These are phyloP conservation scores for Salvia sclarea DNA, from an alignment of 305 asterid genomes.

Conservation along the genomic window DNA sequence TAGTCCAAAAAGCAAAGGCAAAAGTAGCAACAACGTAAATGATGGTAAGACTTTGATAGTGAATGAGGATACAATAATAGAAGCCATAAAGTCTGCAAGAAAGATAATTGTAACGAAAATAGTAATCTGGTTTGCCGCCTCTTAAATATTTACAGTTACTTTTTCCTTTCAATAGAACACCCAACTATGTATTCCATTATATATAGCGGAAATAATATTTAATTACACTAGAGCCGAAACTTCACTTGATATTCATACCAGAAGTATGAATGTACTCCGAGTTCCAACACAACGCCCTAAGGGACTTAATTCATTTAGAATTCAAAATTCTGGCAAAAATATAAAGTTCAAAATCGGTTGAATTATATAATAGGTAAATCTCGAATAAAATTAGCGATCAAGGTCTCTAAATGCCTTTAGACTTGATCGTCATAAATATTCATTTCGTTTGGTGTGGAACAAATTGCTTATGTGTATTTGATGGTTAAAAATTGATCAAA, in stretches of 20 bases:
- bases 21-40: not conserved
- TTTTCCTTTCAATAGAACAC: not conserved
- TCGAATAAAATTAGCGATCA: too few species aligned
- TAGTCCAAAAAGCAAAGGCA: not conserved
- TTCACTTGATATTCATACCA: not conserved
- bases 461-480: too few species aligned
- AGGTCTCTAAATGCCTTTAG: too few species aligned
- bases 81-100: not conserved
- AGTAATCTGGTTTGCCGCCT: not conserved
- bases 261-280: too few species aligned
- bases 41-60: constrained; percentile 14
- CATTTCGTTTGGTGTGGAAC: too few species aligned
- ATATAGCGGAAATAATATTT: not conserved
- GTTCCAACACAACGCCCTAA: too few species aligned
- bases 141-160: not conserved
- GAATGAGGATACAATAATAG: not conserved
- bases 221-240: not conserved
- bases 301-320: too few species aligned
- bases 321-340: too few species aligned
- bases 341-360: too few species aligned
- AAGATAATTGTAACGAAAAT: not conserved
- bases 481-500: too few species aligned
- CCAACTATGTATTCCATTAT: not conserved
- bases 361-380: too few species aligned
- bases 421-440: too few species aligned